Evolutionary conservation across 2,329 filamentous ascomycete species (phyloP).

Genomic region (Xylariomycetidae sp.): DNA sequence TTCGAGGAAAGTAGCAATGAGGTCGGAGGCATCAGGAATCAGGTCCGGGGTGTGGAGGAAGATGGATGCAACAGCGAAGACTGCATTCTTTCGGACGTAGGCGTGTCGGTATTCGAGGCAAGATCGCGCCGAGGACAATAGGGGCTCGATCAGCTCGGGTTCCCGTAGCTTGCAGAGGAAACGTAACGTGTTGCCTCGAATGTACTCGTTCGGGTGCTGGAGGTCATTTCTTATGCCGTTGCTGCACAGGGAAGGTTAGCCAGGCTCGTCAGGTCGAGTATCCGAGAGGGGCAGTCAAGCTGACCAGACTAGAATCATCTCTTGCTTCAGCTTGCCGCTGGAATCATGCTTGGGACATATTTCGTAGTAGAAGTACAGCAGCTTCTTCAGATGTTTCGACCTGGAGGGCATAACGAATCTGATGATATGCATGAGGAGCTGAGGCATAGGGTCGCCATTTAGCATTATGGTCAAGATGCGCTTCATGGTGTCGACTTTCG

Average conservation of each 20-base stretch:
- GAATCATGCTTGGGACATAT: conserved; percentile 95
- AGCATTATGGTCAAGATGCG: conserved; percentile 95
- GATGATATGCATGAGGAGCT: conserved; percentile 98
- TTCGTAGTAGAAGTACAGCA: conserved; percentile 99
- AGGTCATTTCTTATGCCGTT: conserved; percentile 98
- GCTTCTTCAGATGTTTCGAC: conserved; percentile 93
- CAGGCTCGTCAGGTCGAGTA: too few species aligned
- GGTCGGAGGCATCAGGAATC: conserved; percentile 91
- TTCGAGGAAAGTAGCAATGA: conserved; percentile 85
- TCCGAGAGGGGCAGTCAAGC: conserved; percentile 17
- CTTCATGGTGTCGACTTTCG: conserved; percentile 94
- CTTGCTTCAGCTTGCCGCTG: conserved; percentile 93
- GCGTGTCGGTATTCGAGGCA: conserved; percentile 96
- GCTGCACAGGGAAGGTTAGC: conserved; percentile 49
- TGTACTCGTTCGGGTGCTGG: conserved; percentile 97
- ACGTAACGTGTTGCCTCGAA: conserved; percentile 94
- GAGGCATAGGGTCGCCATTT: conserved; percentile 93
- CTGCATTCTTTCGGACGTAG: conserved; percentile 97
- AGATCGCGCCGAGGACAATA: conserved; percentile 84
- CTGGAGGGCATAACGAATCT: conserved; percentile 99
- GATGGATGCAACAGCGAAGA: conserved; percentile 91
- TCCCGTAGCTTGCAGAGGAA: conserved; percentile 97
- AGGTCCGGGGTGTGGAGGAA: conserved; percentile 84
- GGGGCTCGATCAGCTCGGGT: conserved; percentile 90
- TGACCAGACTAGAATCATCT: conserved; percentile 99